Conservation (phyloP, 129 eudicot species). For the Flaveria linearis region DNA sequence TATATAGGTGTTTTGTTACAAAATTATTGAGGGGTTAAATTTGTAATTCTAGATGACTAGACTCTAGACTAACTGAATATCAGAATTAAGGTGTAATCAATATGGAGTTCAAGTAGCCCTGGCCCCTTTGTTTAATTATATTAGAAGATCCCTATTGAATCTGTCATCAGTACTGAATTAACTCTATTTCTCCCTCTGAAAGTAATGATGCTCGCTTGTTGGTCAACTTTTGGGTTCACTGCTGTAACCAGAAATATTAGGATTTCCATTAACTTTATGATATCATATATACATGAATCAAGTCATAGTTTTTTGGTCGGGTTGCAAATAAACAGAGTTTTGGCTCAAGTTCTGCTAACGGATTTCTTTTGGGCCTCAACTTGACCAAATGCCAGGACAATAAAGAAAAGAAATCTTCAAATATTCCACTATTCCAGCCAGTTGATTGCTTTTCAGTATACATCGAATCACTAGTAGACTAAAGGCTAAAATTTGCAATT, state of each 20-base stretch:
- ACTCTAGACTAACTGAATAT: neutral
- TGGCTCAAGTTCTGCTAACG: too few relatives aligned
- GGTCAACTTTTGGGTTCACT: neutral
- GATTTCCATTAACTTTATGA: neutral
- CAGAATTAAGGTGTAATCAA: neutral
- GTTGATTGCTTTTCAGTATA: too few relatives aligned
- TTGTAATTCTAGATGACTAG: neutral
- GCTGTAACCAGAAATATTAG: constrained; percentile 10
- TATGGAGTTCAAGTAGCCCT: too few relatives aligned
- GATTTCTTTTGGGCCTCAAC: too few relatives aligned
- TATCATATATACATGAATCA: too few relatives aligned
- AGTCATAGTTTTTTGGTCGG: too few relatives aligned
- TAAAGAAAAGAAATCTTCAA: too few relatives aligned
- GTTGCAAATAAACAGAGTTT: too few relatives aligned
- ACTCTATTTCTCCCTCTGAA: neutral
- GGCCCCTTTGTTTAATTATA: too few relatives aligned
- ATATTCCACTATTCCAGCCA: too few relatives aligned
- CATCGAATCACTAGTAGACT: neutral
- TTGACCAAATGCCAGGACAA: too few relatives aligned
- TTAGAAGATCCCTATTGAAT: neutral
- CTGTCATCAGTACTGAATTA: neutral
- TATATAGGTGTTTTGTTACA: neutral
- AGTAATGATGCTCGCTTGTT: neutral
- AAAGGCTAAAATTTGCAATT: neutral
- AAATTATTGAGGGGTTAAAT: neutral